phyloP scores from a whole-genome alignment of 1,139 yeast species.

The Candida glucosophila region DNA sequence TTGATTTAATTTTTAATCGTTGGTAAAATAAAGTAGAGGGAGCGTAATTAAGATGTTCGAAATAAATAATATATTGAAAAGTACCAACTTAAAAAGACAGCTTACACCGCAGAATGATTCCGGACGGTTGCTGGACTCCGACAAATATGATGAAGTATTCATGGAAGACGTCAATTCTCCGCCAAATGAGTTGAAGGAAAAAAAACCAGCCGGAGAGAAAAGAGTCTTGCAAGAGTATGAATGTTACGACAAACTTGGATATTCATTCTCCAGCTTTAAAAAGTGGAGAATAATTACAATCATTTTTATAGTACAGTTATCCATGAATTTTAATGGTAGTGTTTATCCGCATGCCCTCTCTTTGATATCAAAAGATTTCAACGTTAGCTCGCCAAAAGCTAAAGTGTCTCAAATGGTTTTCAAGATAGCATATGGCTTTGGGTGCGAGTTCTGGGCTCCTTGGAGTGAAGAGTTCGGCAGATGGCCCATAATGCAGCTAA shows the following conservation, averaged over 20 bases:
- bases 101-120: too few species aligned
- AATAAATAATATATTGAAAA: too few species aligned
- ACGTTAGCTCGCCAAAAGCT: conserved; percentile 18
- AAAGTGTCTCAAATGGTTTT: conserved; percentile 24
- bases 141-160: too few species aligned
- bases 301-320: conserved; percentile 23
- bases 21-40: too few species aligned
- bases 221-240: conserved; percentile 19
- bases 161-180: too few species aligned
- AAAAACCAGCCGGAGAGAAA: conserved; percentile 4
- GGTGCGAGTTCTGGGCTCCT: conserved; percentile 32
- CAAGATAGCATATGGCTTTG: conserved; percentile 25
- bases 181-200: too few species aligned
- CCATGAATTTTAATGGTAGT: conserved; percentile 28
- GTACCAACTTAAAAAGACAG: too few species aligned
- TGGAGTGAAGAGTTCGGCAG: conserved; percentile 30
- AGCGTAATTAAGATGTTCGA: too few species aligned
- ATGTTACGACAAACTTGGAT: conserved; percentile 23
- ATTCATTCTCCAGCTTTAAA: conserved; percentile 14
- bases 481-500: conserved; percentile 24
- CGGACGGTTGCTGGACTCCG: too few species aligned
- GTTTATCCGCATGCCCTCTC: conserved; percentile 21
- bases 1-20: too few species aligned
- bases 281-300: conserved; percentile 25
- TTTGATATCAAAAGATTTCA: conserved; percentile 18